These are phyloP conservation scores for Amylostereum areolatum DNA, from an alignment of 1,284 basidiomycete species.

Conservation along the genomic window DNA sequence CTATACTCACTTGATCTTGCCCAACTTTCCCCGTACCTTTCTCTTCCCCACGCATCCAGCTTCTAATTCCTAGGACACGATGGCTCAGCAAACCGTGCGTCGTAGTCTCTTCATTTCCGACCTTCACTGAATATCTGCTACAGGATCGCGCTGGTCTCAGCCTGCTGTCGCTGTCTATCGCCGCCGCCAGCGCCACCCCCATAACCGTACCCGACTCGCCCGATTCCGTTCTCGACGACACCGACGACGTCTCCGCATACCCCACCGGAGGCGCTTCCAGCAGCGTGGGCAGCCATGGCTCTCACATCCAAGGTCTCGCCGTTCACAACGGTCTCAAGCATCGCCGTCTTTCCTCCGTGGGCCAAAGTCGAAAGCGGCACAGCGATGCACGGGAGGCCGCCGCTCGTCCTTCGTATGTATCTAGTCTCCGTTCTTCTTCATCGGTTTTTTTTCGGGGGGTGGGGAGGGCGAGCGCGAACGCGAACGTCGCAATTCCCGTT, in stretches of 20 bases:
- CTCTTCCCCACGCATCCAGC: too few species aligned
- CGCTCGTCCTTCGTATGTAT: constrained; percentile 60
- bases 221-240: constrained; percentile 17
- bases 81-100: too few species aligned
- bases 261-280: constrained; percentile 2
- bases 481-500: too few species aligned
- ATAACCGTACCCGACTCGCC: constrained; percentile 27
- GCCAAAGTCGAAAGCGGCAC: constrained; percentile 58
- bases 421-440: too few species aligned
- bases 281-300: not conserved
- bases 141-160: too few species aligned
- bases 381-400: constrained; percentile 75
- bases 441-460: too few species aligned
- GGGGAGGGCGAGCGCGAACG: too few species aligned
- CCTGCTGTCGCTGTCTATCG: constrained; percentile 62
- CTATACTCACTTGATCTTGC: too few species aligned
- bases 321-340: constrained; percentile 35
- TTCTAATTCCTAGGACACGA: too few species aligned
- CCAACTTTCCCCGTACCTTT: too few species aligned
- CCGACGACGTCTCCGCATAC: constrained; percentile 14
- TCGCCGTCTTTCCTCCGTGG: constrained; percentile 61
- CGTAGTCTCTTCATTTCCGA: too few species aligned
- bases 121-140: too few species aligned
- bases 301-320: constrained; percentile 13
- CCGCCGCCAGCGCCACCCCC: constrained; percentile 44